Evolutionary conservation across 2,329 filamentous ascomycete genomes (phyloP), one percentile per base, ranked within the genome.

Genomic region (Paecilomyces niveus): DNA sequence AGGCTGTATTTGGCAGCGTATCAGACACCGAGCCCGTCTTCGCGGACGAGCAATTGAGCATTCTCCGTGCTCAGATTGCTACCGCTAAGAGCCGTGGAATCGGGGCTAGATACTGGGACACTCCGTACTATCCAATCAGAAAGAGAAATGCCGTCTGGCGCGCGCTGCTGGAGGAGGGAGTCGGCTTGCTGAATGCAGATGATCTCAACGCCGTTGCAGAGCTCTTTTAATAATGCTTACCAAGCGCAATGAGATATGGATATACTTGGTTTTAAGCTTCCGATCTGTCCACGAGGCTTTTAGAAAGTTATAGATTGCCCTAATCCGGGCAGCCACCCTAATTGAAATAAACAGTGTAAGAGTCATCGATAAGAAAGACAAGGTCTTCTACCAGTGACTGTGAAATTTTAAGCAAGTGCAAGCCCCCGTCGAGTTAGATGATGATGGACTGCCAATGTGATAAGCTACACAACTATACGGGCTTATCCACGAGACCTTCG

Each of bases 141-240:
- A 81, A 78, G 22, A 72, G 85, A 24, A 83, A 87, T 67, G 73
- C 76, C 9, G 71, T 86, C 3, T 88, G 86, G 85, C 74, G 79
- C 62, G 78, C 75, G 4, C 68, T 88, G 60, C 76, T 81, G 63
- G 75, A 80, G 55, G 82, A 82, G 59, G 84, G 84, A 0, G 83
- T 84, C n/a, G 81, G 81, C 59, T 67, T 88, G 58, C 64, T 89
- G 55, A 88, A 87, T 69, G 85, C 82, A 0, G 85, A 88, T 76
- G 85, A 88, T 72, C 63, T 88, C 55, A 75, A 80, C 60, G 84
- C 71, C 21, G 79, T 75, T 15, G 77, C 79, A 18, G 75, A 71
- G 22, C 63, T 67, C 53, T 73, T 73, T 29, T 73, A 59, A 62
- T 45, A 45, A 45, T 45, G 15, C 2, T n/a, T 45, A n/a, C 15